Conservation (phyloP, 1,284 basidiomycete genomes). For the Anthracocystis walkeri region DNA sequence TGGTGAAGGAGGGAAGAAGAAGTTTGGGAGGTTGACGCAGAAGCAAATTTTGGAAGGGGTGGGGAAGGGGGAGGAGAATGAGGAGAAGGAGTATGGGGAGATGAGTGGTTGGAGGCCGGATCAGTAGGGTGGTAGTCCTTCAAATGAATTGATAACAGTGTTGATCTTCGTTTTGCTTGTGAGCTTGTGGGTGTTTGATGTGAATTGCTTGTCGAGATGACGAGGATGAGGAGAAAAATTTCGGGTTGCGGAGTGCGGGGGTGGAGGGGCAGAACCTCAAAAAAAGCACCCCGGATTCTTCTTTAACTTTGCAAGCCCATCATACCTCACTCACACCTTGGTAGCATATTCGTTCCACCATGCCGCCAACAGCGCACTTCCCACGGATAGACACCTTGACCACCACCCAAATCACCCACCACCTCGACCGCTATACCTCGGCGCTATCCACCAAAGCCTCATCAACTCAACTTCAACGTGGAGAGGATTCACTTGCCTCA, state of each 20-base stretch:
- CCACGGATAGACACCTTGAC: background rate
- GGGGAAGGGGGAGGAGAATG: slow-evolving; percentile 66
- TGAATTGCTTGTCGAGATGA: too few species aligned
- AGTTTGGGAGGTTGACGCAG: slow-evolving; percentile 67
- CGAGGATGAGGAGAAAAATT: too few species aligned
- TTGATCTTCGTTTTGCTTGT: too few species aligned
- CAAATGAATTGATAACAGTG: too few species aligned
- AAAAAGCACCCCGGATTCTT: too few species aligned
- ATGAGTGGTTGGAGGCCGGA: slow-evolving; percentile 61
- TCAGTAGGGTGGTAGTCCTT: background rate
- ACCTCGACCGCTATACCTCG: slow-evolving; percentile 7
- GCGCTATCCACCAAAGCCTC: slow-evolving; percentile 8
- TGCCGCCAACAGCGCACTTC: background rate
- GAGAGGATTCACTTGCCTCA: background rate
- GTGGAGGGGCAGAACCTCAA: too few species aligned
- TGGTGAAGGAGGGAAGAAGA: slow-evolving; percentile 17
- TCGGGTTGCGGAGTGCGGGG: too few species aligned
- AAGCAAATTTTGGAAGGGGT: slow-evolving; percentile 70
- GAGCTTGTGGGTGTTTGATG: too few species aligned
- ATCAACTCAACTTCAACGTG: background rate
- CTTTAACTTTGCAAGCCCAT: too few species aligned
- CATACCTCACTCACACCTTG: too few species aligned
- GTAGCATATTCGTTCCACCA: too few species aligned
- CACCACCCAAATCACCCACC: background rate
- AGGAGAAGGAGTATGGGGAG: slow-evolving; percentile 66